Conservation (phyloP, 2,329 filamentous ascomycete genomes). For the Chlorencoelia australis region DNA sequence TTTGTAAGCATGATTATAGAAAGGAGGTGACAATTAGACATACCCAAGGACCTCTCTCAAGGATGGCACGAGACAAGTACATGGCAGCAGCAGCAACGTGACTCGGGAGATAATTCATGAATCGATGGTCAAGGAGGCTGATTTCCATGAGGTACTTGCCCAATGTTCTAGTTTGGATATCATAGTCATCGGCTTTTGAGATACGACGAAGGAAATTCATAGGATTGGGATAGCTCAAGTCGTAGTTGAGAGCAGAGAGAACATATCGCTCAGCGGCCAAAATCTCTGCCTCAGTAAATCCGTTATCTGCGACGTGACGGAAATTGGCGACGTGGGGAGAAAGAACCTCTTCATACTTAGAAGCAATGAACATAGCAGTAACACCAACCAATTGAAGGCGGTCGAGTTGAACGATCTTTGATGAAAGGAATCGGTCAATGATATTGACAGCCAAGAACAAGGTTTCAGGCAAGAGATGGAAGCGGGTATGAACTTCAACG, state of each 20-base stretch:
- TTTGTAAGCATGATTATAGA: constrained; percentile 20
- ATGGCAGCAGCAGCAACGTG: constrained; percentile 87
- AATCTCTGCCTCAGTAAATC: constrained; percentile 91
- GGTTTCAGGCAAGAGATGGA: constrained; percentile 90
- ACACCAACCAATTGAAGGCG: constrained; percentile 94
- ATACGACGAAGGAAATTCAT: constrained; percentile 99
- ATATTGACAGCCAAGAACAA: constrained; percentile 96
- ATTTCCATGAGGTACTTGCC: constrained; percentile 98
- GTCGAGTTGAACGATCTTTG: constrained; percentile 91
- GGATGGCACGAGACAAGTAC: constrained; percentile 84
- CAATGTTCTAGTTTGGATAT: constrained; percentile 92
- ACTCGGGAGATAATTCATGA: constrained; percentile 82
- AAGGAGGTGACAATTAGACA: constrained; percentile 27
- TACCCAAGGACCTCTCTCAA: constrained; percentile 89
- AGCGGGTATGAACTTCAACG: constrained; percentile 94
- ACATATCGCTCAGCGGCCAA: constrained; percentile 95
- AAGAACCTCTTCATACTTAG: constrained; percentile 97
- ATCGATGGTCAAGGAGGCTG: constrained; percentile 86
- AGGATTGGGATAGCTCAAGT: constrained; percentile 96
- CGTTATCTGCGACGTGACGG: constrained; percentile 91
- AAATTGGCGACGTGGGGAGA: constrained; percentile 97
- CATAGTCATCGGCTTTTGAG: constrained; percentile 98
- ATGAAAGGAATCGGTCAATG: constrained; percentile 92
- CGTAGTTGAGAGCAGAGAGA: constrained; percentile 83
- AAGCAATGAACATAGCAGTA: constrained; percentile 98